These are phyloP conservation scores for Podila clonocystis DNA, from an alignment of 192 early-diverging fungal genomes.

Conservation along the genomic window DNA sequence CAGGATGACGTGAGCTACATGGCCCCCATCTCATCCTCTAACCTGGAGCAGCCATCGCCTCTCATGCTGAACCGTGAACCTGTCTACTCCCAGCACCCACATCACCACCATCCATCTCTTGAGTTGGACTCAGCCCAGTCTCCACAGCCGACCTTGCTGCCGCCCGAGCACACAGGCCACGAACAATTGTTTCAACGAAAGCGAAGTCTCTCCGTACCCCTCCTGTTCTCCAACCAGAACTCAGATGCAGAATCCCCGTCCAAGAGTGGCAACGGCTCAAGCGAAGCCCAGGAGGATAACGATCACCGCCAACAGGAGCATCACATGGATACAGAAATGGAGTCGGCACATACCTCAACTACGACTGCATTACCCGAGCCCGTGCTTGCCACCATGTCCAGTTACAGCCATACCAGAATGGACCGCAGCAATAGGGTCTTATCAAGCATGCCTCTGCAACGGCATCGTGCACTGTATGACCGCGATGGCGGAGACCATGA, in stretches of 20 bases:
- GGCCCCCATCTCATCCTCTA: background rate
- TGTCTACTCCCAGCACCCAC: conserved; percentile 11
- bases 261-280: background rate
- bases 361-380: background rate
- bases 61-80: conserved; percentile 20
- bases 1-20: background rate
- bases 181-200: conserved; percentile 18
- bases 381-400: conserved; percentile 1
- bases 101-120: background rate
- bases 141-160: background rate
- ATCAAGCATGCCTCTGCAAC: conserved; percentile 4
- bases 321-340: conserved; percentile 1
- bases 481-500: background rate
- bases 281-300: conserved; percentile 7
- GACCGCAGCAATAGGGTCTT: conserved; percentile 2
- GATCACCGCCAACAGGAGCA: background rate
- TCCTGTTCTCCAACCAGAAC: conserved; percentile 1
- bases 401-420: conserved; percentile 3
- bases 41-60: conserved; percentile 5
- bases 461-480: conserved; percentile 4
- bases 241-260: too few species aligned
- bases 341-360: background rate
- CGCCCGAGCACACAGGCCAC: background rate
- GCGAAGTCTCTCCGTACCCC: conserved; percentile 33
- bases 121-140: too few species aligned